Percentiles rank a stretch among this genome's conserved stretches.
Conservation (phyloP, 2,329 filamentous ascomycete species). For the Allantophomopsis cytisporea region DNA sequence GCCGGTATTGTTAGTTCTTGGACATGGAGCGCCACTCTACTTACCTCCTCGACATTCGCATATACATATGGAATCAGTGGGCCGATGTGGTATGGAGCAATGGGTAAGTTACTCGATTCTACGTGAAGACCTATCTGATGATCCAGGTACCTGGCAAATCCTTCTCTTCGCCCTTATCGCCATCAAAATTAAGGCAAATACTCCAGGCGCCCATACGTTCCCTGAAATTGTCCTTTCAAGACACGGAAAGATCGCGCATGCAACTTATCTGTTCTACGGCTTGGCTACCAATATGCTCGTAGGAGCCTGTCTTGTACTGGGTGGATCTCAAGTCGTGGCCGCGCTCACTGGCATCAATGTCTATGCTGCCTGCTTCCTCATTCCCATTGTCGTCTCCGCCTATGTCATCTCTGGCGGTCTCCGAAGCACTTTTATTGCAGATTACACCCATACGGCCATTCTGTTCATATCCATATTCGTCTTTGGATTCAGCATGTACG, state of each 20-base stretch:
- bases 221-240: conserved; percentile 25
- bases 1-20: conserved; percentile 32
- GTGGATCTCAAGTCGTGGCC: conserved; percentile 22
- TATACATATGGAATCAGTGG: conserved; percentile 26
- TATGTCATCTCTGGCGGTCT: conserved; percentile 26
- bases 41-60: conserved; percentile 25
- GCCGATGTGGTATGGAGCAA: conserved; percentile 27
- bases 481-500: conserved; percentile 23
- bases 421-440: conserved; percentile 25
- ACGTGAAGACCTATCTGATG: too few relatives aligned
- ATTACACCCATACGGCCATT: conserved; percentile 26
- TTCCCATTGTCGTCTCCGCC: conserved; percentile 22
- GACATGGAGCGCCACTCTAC: conserved; percentile 32
- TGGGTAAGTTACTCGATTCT: conserved; percentile 1
- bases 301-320: conserved; percentile 23
- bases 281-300: conserved; percentile 26
- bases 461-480: conserved; percentile 23
- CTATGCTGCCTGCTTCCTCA: conserved; percentile 25
- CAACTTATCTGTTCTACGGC: conserved; percentile 25
- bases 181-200: conserved; percentile 25
- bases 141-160: conserved; percentile 22
- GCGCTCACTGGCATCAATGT: conserved; percentile 26
- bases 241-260: conserved; percentile 22
- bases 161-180: conserved; percentile 26
- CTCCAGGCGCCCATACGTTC: conserved; percentile 26